These are phyloP conservation scores for Aeschynomene evenia DNA, from an alignment of 306 rosid genomes.

Conservation along the genomic window DNA sequence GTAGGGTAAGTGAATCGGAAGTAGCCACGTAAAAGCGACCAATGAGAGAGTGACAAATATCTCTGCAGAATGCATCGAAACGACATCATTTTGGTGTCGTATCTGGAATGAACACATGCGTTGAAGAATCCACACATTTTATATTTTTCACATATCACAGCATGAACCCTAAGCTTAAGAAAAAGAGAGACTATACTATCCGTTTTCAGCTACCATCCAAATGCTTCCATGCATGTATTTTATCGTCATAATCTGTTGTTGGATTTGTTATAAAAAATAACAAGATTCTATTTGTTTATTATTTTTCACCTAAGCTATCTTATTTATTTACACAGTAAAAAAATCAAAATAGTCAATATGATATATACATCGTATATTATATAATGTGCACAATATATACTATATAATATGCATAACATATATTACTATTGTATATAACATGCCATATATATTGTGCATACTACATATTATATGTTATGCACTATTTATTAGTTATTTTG, in stretches of 20 bases:
- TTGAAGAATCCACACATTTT: conserved; percentile 19
- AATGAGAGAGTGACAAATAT: conserved; percentile 7
- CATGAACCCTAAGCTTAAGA: not conserved
- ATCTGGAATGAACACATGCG: not conserved
- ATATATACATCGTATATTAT: too few relatives aligned
- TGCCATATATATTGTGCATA: too few relatives aligned
- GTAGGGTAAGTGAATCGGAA: not conserved
- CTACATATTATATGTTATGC: too few relatives aligned
- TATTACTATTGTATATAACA: too few relatives aligned
- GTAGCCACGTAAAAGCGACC: conserved; percentile 35
- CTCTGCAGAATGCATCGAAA: not conserved
- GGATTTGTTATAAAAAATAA: not conserved
- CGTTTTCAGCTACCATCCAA: conserved; percentile 42
- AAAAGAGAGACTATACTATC: not conserved
- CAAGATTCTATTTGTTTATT: not conserved
- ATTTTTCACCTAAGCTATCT: too few relatives aligned
- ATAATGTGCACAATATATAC: too few relatives aligned
- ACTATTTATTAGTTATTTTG: too few relatives aligned
- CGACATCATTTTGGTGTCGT: conserved; percentile 25
- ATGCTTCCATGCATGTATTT: too few relatives aligned
- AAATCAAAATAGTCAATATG: too few relatives aligned
- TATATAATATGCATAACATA: too few relatives aligned
- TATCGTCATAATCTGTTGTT: conserved; percentile 30
- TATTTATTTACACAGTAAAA: too few relatives aligned
- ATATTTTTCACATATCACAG: not conserved